Percentiles rank a stretch among this genome's conserved stretches.
phyloP scores from a whole-genome alignment of 257 asterid species.

The Fraxinus cuspidata region DNA sequence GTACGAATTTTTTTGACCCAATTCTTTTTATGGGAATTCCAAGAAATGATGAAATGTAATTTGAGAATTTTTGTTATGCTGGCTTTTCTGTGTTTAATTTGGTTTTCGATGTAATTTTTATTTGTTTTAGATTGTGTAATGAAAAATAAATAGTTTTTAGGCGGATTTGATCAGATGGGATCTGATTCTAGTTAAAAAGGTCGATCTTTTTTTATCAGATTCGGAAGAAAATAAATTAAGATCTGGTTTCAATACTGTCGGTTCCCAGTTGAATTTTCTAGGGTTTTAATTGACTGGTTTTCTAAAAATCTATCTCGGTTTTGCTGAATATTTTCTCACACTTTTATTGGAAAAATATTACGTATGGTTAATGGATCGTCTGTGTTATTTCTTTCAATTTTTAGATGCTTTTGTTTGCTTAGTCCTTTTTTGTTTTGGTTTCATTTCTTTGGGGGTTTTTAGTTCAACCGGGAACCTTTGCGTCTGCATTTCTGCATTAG shows the following conservation, averaged over 20 bases:
- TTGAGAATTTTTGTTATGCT: background rate
- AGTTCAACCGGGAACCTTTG: background rate
- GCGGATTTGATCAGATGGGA: background rate
- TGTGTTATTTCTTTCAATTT: background rate
- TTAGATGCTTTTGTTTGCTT: background rate
- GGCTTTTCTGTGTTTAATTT: background rate
- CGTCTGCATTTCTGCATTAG: background rate
- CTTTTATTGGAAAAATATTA: background rate
- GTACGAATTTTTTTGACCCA: slow-evolving; percentile 25
- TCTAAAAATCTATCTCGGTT: background rate
- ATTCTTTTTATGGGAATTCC: background rate
- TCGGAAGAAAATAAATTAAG: background rate
- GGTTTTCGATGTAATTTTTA: background rate
- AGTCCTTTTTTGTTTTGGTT: background rate
- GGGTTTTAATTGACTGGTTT: background rate
- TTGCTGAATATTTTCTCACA: background rate
- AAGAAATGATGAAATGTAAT: background rate
- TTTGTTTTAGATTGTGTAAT: background rate
- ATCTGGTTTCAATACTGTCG: background rate
- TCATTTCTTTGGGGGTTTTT: slow-evolving; percentile 1
- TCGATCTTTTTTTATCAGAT: background rate
- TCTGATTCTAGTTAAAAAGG: background rate
- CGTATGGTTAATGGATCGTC: background rate
- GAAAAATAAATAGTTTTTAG: background rate
- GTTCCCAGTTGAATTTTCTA: background rate